Conservation (phyloP, 2,329 filamentous ascomycete genomes). For the Bipolaris cookei region DNA sequence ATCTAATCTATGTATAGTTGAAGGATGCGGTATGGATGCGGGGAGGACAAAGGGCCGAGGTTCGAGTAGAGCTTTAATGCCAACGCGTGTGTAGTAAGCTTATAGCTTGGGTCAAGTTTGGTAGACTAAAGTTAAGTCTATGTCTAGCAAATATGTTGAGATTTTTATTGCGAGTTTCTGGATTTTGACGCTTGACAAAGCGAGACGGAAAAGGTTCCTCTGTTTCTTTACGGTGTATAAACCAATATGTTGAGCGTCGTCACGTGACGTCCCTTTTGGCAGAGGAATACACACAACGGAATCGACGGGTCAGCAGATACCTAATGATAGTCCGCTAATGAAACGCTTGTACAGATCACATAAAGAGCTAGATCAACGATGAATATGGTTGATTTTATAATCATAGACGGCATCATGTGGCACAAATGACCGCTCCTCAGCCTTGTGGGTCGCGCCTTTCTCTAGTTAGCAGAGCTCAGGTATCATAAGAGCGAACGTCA, state of each 20-base stretch:
- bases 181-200: too few relatives aligned
- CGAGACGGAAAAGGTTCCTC: too few relatives aligned
- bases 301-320: neutral
- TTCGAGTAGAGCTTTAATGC: slow-evolving; percentile 4
- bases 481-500: too few relatives aligned
- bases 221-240: too few relatives aligned
- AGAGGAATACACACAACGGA: neutral
- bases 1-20: neutral
- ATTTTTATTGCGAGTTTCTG: neutral
- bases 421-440: neutral
- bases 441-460: neutral
- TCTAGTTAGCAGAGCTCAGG: too few relatives aligned
- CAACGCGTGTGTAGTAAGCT: neutral
- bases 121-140: neutral
- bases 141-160: neutral
- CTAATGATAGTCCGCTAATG: neutral
- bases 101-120: neutral
- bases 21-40: slow-evolving; percentile 7
- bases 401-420: neutral
- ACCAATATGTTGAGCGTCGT: too few relatives aligned
- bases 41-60: slow-evolving; percentile 16
- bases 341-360: too few relatives aligned
- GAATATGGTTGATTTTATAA: neutral
- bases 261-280: too few relatives aligned
- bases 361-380: neutral